Conservation (phyloP, 2,329 filamentous ascomycete genomes). For the Pseudonectria foliicola region DNA sequence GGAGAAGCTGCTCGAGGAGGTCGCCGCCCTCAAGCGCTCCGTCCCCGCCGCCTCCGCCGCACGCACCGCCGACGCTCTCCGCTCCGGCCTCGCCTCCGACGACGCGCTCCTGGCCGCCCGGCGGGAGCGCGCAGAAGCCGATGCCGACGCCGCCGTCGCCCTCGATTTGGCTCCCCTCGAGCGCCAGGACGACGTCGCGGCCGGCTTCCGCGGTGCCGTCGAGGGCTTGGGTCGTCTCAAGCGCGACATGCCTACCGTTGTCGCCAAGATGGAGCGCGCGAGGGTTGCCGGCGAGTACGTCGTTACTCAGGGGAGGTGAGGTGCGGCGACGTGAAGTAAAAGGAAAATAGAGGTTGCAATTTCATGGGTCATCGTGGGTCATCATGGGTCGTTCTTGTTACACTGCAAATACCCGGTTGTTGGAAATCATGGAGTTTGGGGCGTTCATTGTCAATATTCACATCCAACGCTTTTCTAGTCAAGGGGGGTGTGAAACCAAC, state of each 20-base stretch:
- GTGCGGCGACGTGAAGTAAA: too few species aligned
- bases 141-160: constrained; percentile 12
- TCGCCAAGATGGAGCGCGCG: constrained; percentile 60
- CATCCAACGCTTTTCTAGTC: too few species aligned
- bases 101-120: constrained; percentile 35
- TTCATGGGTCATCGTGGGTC: neutral
- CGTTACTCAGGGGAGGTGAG: constrained; percentile 27
- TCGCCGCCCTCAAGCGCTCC: constrained; percentile 51
- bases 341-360: constrained; percentile 10
- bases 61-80: constrained; percentile 34
- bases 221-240: constrained; percentile 46
- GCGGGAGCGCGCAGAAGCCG: constrained; percentile 10
- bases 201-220: constrained; percentile 39
- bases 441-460: too few species aligned
- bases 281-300: constrained; percentile 53
- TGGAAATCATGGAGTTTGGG: too few species aligned
- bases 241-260: constrained; percentile 53
- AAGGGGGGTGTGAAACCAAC: too few species aligned
- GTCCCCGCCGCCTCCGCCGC: constrained; percentile 41
- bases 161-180: constrained; percentile 32
- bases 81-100: constrained; percentile 37
- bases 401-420: too few species aligned
- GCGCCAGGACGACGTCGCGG: constrained; percentile 38
- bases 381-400: neutral
- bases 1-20: constrained; percentile 57